phyloP scores from a whole-genome alignment of 2,329 filamentous ascomycete genomes.

The Drechmeria coniospora region DNA sequence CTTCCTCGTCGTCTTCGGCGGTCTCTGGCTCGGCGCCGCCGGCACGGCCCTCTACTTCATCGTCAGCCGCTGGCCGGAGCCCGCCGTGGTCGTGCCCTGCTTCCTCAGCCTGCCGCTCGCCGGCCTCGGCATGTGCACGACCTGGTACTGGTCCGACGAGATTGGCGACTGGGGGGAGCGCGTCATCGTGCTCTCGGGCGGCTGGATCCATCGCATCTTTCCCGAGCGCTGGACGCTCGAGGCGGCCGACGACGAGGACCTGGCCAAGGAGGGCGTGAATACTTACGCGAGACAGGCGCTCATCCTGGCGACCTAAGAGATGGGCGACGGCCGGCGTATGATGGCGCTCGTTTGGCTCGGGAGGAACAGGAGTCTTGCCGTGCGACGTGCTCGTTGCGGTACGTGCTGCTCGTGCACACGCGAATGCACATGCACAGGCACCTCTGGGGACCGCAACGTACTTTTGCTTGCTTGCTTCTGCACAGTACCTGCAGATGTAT shows the following conservation, averaged over 20 bases:
- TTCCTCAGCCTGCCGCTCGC: constrained; percentile 9
- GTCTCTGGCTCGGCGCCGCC: constrained; percentile 8
- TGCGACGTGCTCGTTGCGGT: too few relatives aligned
- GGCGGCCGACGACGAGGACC: constrained; percentile 8
- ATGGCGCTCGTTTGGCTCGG: too few relatives aligned
- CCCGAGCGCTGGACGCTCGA: constrained; percentile 6
- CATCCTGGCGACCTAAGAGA: constrained; percentile 1
- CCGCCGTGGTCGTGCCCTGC: constrained; percentile 10
- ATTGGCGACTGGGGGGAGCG: constrained; percentile 1
- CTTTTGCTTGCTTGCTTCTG: too few relatives aligned
- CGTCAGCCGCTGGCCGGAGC: constrained; percentile 13
- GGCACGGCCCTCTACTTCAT: constrained; percentile 13
- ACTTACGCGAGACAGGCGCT: constrained; percentile 7
- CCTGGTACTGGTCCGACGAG: constrained; percentile 5
- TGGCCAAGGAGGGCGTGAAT: constrained; percentile 8
- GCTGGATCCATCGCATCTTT: not conserved
- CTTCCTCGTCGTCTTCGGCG: constrained; percentile 4
- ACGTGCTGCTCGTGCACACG: too few relatives aligned
- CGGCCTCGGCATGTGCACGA: constrained; percentile 1
- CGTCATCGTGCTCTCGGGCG: not conserved
- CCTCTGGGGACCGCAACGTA: too few relatives aligned
- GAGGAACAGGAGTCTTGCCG: too few relatives aligned
- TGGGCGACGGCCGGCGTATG: too few relatives aligned
- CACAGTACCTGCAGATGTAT: too few relatives aligned
- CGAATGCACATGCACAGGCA: too few relatives aligned